Conservation (phyloP, 192 early-diverging fungal genomes). For the Rhizophagus prolifer region DNA sequence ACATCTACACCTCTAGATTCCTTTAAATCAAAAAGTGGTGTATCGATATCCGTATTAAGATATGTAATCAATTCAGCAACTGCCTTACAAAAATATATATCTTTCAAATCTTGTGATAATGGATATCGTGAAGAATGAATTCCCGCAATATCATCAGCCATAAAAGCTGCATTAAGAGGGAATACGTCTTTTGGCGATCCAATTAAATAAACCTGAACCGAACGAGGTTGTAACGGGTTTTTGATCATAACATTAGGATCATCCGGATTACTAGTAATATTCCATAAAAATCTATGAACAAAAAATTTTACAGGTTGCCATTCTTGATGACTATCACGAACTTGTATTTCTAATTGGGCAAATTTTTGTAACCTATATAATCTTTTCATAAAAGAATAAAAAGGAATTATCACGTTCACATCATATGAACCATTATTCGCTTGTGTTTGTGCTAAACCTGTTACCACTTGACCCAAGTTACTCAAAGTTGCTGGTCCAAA, state of each 20-base stretch:
- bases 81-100: constrained; percentile 58
- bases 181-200: constrained; percentile 37
- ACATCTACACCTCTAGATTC: constrained; percentile 43
- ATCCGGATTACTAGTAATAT: not conserved
- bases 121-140: constrained; percentile 51
- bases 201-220: constrained; percentile 50
- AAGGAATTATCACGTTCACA: constrained; percentile 51
- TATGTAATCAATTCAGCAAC: constrained; percentile 46
- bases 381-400: constrained; percentile 45
- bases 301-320: constrained; percentile 35
- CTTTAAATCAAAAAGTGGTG: constrained; percentile 44
- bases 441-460: constrained; percentile 46
- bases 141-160: constrained; percentile 33
- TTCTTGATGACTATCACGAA: constrained; percentile 34
- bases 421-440: constrained; percentile 37
- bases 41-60: constrained; percentile 44
- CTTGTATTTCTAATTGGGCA: not conserved
- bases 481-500: constrained; percentile 53
- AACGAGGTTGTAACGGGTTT: not conserved
- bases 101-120: constrained; percentile 54
- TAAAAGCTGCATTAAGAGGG: constrained; percentile 48
- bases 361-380: not conserved
- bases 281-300: constrained; percentile 40
- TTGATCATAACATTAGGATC: not conserved
- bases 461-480: constrained; percentile 52